phyloP scores from a whole-genome alignment of 345 rosid species.

The Toxicodendron radicans region DNA sequence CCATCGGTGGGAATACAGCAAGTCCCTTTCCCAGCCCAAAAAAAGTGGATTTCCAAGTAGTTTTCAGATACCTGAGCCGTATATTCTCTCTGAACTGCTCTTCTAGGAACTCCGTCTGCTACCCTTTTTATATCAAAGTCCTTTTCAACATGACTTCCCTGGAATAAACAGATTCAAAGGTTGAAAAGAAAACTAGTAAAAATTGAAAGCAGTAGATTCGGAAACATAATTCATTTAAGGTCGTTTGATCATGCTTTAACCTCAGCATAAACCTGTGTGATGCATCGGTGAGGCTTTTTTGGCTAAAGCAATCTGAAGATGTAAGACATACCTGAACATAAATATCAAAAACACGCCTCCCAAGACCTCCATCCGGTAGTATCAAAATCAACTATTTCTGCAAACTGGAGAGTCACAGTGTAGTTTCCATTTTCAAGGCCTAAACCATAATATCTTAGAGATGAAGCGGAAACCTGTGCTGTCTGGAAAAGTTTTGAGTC shows the following conservation, averaged over 20 bases:
- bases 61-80: conserved; percentile 29
- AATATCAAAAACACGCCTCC: conserved; percentile 51
- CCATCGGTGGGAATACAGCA: conserved; percentile 31
- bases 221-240: not conserved
- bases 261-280: not conserved
- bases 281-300: no score
- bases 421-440: conserved; percentile 84
- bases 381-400: conserved; percentile 34
- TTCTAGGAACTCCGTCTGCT: conserved; percentile 31
- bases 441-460: conserved; percentile 69
- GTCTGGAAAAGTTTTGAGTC: conserved; percentile 48
- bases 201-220: not conserved
- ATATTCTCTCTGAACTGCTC: conserved; percentile 24
- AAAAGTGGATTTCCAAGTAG: conserved; percentile 35
- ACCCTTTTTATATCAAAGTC: conserved; percentile 44
- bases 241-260: not conserved
- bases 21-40: conserved; percentile 47
- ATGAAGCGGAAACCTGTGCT: conserved; percentile 61
- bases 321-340: conserved; percentile 44
- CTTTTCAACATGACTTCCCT: conserved; percentile 47
- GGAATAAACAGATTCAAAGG: not conserved
- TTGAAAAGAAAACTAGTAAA: not conserved
- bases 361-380: conserved; percentile 39
- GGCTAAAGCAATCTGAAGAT: not conserved
- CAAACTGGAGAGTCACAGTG: conserved; percentile 47